These are phyloP conservation scores for Hsuehochloa calcarea DNA, from an alignment of 176 grass and related monocot species.

Conservation along the genomic window DNA sequence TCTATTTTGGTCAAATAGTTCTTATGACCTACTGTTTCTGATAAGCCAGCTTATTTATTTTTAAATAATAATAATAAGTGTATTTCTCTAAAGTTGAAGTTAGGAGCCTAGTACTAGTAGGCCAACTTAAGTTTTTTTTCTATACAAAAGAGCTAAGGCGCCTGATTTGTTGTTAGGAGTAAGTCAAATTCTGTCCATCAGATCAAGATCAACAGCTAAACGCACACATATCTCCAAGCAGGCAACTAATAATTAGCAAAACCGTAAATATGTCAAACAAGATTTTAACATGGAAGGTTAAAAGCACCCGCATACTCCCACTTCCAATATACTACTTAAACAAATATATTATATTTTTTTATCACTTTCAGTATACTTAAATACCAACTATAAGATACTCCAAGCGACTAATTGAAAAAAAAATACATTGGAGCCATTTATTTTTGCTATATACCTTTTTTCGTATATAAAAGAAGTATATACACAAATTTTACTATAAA, in stretches of 20 bases:
- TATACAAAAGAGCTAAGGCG: neutral
- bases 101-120: neutral
- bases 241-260: neutral
- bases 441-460: no score
- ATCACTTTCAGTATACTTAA: no score
- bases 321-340: no score
- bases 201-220: neutral
- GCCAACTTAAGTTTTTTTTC: neutral
- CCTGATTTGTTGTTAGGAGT: neutral
- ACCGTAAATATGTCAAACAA: neutral
- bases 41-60: neutral
- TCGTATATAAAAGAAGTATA: no score
- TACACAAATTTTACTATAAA: no score
- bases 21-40: neutral
- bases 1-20: neutral
- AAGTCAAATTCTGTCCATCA: neutral
- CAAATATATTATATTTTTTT: no score
- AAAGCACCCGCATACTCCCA: neutral
- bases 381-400: no score
- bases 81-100: neutral
- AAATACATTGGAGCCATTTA: no score
- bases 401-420: no score
- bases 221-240: neutral
- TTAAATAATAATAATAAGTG: neutral
- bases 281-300: neutral